A percentile compares a stretch with the other conserved stretches of the same genome.
Evolutionary conservation across 2,329 filamentous ascomycete species (phyloP).

Genomic region (Alternaria ventricosa): DNA sequence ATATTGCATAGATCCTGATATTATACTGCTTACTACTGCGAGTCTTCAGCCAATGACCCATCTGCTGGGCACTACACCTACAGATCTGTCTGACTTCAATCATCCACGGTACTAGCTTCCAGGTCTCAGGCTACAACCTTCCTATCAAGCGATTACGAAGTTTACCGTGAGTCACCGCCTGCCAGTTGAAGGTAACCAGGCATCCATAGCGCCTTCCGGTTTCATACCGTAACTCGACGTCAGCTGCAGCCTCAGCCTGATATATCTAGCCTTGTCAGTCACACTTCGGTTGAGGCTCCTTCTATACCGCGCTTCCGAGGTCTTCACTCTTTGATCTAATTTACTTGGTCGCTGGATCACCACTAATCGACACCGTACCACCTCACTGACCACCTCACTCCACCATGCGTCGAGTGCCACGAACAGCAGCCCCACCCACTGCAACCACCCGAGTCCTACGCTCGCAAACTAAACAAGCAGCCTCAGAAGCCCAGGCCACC

Average conservation of each 20-base stretch:
- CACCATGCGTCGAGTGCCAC: background rate
- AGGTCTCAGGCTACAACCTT: background rate
- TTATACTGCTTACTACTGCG: background rate
- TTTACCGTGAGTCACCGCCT: background rate
- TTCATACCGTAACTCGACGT: background rate
- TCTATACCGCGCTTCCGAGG: background rate
- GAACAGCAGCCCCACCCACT: background rate
- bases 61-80: no score
- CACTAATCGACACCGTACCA: background rate
- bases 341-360: background rate
- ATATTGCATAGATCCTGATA: background rate
- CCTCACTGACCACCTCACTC: background rate
- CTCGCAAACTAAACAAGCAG: slow-evolving; percentile 15
- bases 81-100: background rate
- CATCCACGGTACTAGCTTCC: background rate
- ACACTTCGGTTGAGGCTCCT: background rate
- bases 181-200: background rate
- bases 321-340: background rate
- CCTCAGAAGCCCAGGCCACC: background rate
- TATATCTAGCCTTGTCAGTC: background rate
- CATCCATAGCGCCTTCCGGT: background rate
- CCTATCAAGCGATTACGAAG: background rate
- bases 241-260: slow-evolving; percentile 5
- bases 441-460: slow-evolving; percentile 16
- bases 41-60: no score